phyloP scores from a whole-genome alignment of 768 basidiomycete genomes.

The Imleria badia region DNA sequence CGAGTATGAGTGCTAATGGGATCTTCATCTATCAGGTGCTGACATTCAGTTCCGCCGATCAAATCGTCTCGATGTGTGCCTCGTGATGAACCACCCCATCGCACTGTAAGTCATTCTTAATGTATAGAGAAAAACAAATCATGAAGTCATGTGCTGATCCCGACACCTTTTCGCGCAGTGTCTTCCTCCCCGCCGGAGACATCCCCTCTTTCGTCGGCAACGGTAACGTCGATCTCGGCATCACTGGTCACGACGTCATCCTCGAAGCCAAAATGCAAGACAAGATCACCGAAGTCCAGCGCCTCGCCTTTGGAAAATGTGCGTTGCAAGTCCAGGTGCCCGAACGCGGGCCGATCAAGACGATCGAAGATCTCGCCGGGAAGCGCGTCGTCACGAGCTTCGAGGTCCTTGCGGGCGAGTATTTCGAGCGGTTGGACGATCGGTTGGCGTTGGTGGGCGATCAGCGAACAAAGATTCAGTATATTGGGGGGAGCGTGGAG shows the following conservation, averaged over 20 bases:
- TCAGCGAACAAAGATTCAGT: slow-evolving; percentile 79
- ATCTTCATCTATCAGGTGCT: slow-evolving; percentile 55
- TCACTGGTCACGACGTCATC: slow-evolving; percentile 97
- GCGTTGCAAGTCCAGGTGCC: slow-evolving; percentile 89
- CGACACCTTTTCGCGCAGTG: slow-evolving; percentile 58
- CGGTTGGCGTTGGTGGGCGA: slow-evolving; percentile 50
- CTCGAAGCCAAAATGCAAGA: slow-evolving; percentile 83
- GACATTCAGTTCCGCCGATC: slow-evolving; percentile 93
- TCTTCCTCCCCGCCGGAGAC: slow-evolving; percentile 95
- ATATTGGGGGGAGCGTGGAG: slow-evolving; percentile 97
- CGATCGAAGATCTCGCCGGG: slow-evolving; percentile 78
- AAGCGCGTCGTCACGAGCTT: slow-evolving; percentile 95
- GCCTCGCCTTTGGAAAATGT: slow-evolving; percentile 92
- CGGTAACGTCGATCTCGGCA: slow-evolving; percentile 94
- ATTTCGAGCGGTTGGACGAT: slow-evolving; percentile 70
- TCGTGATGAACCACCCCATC: slow-evolving; percentile 91
- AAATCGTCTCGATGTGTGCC: slow-evolving; percentile 85
- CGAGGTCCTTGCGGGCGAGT: slow-evolving; percentile 78
- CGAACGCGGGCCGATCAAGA: slow-evolving; percentile 65
- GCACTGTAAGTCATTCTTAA: slow-evolving; percentile 85
- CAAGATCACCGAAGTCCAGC: slow-evolving; percentile 74
- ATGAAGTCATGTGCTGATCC: too few relatives aligned
- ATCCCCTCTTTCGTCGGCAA: slow-evolving; percentile 99
- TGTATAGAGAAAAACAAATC: too few relatives aligned
- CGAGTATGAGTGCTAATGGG: not conserved